A percentile compares a stretch with the other conserved stretches of the same genome.
Evolutionary conservation across 2,329 filamentous ascomycete genomes (phyloP).

Genomic region (Diaporthe batatas): DNA sequence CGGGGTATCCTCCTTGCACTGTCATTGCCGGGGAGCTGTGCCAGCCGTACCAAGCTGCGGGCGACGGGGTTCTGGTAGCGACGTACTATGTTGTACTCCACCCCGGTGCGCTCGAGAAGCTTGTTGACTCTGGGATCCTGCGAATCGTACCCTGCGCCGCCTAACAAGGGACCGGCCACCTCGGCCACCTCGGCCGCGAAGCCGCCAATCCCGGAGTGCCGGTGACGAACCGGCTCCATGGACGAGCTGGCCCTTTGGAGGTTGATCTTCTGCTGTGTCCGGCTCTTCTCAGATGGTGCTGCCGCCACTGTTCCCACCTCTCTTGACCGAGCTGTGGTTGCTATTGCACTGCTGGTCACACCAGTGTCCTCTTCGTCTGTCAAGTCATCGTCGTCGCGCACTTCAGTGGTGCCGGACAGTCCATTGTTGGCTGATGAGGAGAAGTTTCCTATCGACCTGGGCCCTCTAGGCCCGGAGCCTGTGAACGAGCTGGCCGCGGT

Average conservation of each 20-base stretch:
- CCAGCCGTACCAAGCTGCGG: conserved; percentile 69
- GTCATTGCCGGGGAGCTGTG: conserved; percentile 65
- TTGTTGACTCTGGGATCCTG: conserved; percentile 74
- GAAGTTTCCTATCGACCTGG: conserved; percentile 58
- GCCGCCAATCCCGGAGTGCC: conserved; percentile 49
- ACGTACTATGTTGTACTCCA: conserved; percentile 81
- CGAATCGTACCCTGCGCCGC: conserved; percentile 68
- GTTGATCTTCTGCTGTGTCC: conserved; percentile 82
- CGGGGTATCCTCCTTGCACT: conserved; percentile 64
- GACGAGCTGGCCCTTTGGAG: conserved; percentile 79
- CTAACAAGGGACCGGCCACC: conserved; percentile 62
- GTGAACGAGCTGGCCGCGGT: conserved; percentile 65
- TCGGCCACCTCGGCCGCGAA: conserved; percentile 53
- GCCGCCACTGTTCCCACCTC: conserved; percentile 57
- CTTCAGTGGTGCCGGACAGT: conserved; percentile 29
- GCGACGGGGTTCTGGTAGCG: conserved; percentile 79
- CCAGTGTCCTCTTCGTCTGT: conserved; percentile 58
- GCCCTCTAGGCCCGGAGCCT: conserved; percentile 46
- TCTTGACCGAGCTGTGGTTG: conserved; percentile 42
- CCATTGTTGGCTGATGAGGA: conserved; percentile 45
- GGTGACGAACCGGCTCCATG: conserved; percentile 75
- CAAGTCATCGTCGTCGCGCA: conserved; percentile 45
- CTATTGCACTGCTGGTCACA: conserved; percentile 46
- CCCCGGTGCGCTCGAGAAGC: conserved; percentile 76
- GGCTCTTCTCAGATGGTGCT: conserved; percentile 68